Conservation (phyloP, 805 yeast species). For the Priceomyces haplophilus region DNA sequence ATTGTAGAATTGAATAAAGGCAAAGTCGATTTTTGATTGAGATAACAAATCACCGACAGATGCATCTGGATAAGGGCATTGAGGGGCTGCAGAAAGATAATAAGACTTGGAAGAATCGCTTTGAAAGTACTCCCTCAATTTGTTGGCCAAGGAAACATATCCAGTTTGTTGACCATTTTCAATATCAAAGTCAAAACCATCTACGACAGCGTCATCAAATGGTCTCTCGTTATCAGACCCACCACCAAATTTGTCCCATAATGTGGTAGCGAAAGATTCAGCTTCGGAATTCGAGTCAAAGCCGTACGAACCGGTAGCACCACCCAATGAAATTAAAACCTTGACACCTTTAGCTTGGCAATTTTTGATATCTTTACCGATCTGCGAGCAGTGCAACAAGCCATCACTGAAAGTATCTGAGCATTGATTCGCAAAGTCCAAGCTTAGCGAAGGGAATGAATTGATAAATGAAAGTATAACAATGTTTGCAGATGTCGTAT, state of each 20-base stretch:
- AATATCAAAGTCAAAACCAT: conserved; percentile 80
- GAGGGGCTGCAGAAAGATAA: conserved; percentile 38
- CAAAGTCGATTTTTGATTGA: conserved; percentile 28
- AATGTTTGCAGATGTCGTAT: conserved; percentile 65
- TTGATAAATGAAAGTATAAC: conserved; percentile 68
- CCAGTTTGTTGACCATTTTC: conserved; percentile 62
- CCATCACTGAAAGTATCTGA: conserved; percentile 39
- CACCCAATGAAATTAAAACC: conserved; percentile 71
- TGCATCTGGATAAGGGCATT: conserved; percentile 39
- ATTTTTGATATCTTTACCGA: conserved; percentile 60
- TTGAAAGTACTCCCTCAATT: conserved; percentile 19
- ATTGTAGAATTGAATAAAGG: conserved; percentile 40
- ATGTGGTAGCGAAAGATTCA: conserved; percentile 45
- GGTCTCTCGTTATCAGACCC: conserved; percentile 41
- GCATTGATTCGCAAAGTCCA: conserved; percentile 51
- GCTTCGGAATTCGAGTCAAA: conserved; percentile 47
- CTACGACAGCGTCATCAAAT: conserved; percentile 72
- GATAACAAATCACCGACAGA: conserved; percentile 31
- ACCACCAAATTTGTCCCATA: conserved; percentile 41
- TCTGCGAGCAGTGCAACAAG: conserved; percentile 37
- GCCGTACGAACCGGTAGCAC: conserved; percentile 40
- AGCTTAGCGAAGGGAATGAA: conserved; percentile 47
- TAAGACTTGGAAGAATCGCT: conserved; percentile 27
- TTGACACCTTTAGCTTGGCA: conserved; percentile 82
- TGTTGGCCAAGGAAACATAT: conserved; percentile 53